Conservation (phyloP, 257 asterid genomes). For the Agastache rugosa region DNA sequence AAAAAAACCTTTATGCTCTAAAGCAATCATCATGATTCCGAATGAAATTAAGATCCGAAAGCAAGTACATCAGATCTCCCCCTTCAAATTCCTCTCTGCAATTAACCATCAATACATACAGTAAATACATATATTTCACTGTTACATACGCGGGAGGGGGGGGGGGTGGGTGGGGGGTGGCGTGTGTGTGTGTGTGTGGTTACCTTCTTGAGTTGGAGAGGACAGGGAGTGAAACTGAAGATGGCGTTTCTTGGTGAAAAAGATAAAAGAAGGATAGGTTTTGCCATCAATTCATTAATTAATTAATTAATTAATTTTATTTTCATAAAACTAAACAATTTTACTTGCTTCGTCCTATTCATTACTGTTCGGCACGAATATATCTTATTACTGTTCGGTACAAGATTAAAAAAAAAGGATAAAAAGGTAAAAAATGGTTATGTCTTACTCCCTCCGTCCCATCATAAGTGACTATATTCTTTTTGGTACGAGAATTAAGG, state of each 20-base stretch:
- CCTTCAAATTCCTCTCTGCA: conserved; percentile 50
- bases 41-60: conserved; percentile 63
- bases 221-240: conserved; percentile 41
- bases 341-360: no score
- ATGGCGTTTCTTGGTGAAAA: conserved; percentile 37
- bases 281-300: no score
- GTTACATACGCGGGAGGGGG: neutral
- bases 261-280: conserved; percentile 40
- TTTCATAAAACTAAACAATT: no score
- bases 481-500: no score
- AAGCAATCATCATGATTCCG: conserved; percentile 68
- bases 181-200: no score
- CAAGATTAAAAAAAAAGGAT: no score
- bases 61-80: conserved; percentile 88
- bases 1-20: conserved; percentile 67
- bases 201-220: conserved; percentile 46
- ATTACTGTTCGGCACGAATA: no score
- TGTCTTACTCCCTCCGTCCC: no score
- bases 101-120: conserved; percentile 32
- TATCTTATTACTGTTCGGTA: no score
- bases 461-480: no score
- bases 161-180: neutral
- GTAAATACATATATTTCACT: neutral
- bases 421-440: no score
- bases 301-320: no score